Evolutionary conservation across 768 basidiomycete species (phyloP), one percentile per base, ranked within the genome.

Genomic region (Lactarius pseudohatsudake): DNA sequence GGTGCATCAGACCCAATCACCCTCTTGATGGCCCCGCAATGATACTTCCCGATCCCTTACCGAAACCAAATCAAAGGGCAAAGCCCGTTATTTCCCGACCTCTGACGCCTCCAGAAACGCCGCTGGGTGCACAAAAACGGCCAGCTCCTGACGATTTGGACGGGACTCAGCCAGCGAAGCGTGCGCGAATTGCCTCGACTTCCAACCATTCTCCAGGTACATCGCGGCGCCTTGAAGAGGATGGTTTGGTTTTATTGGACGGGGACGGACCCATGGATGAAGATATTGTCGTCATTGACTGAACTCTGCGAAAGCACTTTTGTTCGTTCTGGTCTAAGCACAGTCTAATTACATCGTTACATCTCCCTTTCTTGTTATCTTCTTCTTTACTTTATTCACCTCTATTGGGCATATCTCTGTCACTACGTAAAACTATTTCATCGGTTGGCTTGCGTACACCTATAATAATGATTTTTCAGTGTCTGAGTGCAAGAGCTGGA

Each of bases 191-290:
- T 6, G 73, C 71, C 26, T 57, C 67, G 58, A 53, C 32, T 40
- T 63, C 73, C 64, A 61, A 74, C 10, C 11, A 32, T 67, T 87
- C 85, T 71, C 88, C 88, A 18, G 88, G 83, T 72, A 90, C 91
- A 77, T 85, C 82, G 71, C 76, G 84, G 64, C 76, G 79, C 68
- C 73, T 92, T 64, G 91, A 93, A 57, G 86, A 89, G 72, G 91
- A 93, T 63, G 92, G 91, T 10, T 72, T 93, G 55, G 74, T 94
- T 40, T 68, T 91, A 71, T 75, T 94, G 74, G 89, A 90, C 38
- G 77, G 78, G 40, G 79, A 84, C 64, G 86, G 87, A 69, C 72
- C 75, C 70, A 73, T 87, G 36, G 81, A 80, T 40, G 86, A 78
- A 32, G 73, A 83, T 54, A 59, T 86, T 13, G 86, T 87, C 61